Percentiles rank a stretch among this genome's conserved stretches.
Evolutionary conservation across 192 early-diverging fungal species (phyloP).

Genomic region (Gaertneriomyces semiglobifer): DNA sequence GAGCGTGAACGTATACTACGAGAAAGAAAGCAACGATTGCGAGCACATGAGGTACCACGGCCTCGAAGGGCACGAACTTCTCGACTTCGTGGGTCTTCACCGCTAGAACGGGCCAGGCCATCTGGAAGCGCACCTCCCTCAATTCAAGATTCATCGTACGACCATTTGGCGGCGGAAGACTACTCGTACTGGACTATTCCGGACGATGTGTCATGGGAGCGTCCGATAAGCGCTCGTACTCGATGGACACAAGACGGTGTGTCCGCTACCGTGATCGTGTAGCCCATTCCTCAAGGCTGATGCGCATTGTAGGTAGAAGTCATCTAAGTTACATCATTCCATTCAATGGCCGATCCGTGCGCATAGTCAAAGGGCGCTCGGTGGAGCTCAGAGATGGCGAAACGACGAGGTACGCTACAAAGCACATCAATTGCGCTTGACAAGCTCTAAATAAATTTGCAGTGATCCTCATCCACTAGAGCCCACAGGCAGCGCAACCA

Average conservation of each 20-base stretch:
- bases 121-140: constrained; percentile 3
- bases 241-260: neutral
- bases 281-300: neutral
- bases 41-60: neutral
- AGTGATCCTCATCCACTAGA: too few species aligned
- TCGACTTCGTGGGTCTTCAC: too few species aligned
- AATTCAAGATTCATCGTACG: neutral
- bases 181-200: neutral
- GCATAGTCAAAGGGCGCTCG: constrained; percentile 19
- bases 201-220: constrained; percentile 1
- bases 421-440: too few species aligned
- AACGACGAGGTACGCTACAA: too few species aligned
- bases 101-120: too few species aligned
- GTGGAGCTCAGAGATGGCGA: constrained; percentile 14
- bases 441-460: too few species aligned
- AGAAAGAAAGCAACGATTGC: neutral
- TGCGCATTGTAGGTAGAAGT: constrained; percentile 6
- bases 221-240: neutral
- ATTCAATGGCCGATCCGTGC: constrained; percentile 19
- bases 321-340: constrained; percentile 18
- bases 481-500: too few species aligned
- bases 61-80: neutral
- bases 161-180: constrained; percentile 1
- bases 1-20: constrained; percentile 10
- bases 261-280: neutral